These are phyloP conservation scores for Paecilomyces formosus DNA, from an alignment of 2,329 filamentous ascomycete genomes.

Conservation along the genomic window DNA sequence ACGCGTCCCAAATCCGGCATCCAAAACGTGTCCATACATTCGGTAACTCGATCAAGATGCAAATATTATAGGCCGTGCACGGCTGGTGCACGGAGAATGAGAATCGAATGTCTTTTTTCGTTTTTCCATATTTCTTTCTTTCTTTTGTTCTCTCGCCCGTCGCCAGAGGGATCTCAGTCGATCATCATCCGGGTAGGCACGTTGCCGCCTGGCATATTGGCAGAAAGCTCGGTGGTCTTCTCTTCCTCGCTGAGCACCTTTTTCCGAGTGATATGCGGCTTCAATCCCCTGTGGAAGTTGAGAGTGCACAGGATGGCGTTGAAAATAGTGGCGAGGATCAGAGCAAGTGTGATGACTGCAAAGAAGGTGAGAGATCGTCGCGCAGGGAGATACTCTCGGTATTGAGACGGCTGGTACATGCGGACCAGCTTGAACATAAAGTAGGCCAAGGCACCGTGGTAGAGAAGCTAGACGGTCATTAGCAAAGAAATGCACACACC, in stretches of 20 bases:
- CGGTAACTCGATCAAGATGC: neutral
- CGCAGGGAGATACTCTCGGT: slow-evolving; percentile 64
- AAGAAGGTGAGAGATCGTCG: slow-evolving; percentile 85
- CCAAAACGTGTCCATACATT: slow-evolving; percentile 1
- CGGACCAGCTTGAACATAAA: slow-evolving; percentile 97
- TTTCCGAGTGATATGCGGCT: slow-evolving; percentile 67
- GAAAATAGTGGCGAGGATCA: slow-evolving; percentile 81
- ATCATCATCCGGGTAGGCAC: slow-evolving; percentile 40
- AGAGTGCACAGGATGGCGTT: slow-evolving; percentile 80
- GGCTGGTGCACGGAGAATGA: neutral
- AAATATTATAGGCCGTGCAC: neutral
- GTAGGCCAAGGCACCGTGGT: slow-evolving; percentile 83
- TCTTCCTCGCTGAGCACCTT: slow-evolving; percentile 45
- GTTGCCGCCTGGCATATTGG: slow-evolving; percentile 23
- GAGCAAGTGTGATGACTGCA: slow-evolving; percentile 80
- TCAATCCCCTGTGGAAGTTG: slow-evolving; percentile 87
- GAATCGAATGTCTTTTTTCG: neutral
- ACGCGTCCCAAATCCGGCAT: neutral
- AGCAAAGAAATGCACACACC: slow-evolving; percentile 1
- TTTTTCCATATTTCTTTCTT: neutral
- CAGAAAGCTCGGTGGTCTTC: slow-evolving; percentile 35
- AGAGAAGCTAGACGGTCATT: slow-evolving; percentile 51
- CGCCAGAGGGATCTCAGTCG: slow-evolving; percentile 20
- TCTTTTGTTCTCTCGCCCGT: neutral
- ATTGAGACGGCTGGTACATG: slow-evolving; percentile 68